Conservation (phyloP, 2,329 filamentous ascomycete species). For the Pyrenophora graminea region DNA sequence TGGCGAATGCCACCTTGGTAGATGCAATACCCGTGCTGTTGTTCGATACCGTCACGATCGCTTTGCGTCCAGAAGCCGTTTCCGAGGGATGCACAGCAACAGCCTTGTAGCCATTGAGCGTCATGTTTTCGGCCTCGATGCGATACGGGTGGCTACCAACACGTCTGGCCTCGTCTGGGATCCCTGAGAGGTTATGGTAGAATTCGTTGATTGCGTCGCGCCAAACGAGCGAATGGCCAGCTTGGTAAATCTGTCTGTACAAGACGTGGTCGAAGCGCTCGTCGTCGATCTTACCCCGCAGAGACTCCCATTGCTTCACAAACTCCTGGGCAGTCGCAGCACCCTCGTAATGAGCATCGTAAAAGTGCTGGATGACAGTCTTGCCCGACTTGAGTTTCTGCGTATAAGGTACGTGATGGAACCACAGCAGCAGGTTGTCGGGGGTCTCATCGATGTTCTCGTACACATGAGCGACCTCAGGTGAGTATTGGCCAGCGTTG, state of each 20-base stretch:
- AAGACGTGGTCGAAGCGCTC: constrained; percentile 64
- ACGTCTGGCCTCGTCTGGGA: constrained; percentile 60
- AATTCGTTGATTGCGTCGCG: constrained; percentile 68
- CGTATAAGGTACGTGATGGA: constrained; percentile 73
- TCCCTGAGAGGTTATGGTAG: constrained; percentile 64
- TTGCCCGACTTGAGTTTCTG: constrained; percentile 65
- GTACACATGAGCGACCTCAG: constrained; percentile 61
- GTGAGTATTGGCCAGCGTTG: constrained; percentile 67
- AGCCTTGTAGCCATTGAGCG: constrained; percentile 60
- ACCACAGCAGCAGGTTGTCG: constrained; percentile 72
- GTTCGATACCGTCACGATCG: constrained; percentile 62
- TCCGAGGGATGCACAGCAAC: constrained; percentile 63
- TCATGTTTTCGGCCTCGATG: constrained; percentile 72
- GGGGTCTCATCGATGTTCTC: constrained; percentile 67
- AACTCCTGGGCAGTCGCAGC: constrained; percentile 66
- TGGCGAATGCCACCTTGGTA: constrained; percentile 53
- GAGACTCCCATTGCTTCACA: constrained; percentile 56
- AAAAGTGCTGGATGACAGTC: constrained; percentile 71
- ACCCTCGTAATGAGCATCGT: constrained; percentile 65
- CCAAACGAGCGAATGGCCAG: constrained; percentile 73
- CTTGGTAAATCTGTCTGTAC: constrained; percentile 66
- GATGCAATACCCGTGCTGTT: constrained; percentile 56
- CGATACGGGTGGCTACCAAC: constrained; percentile 66
- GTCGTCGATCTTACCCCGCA: constrained; percentile 62
- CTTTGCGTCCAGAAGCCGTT: constrained; percentile 59